Evolutionary conservation across 352 stramenopile genomes (phyloP), one percentile per base, ranked within the genome.

Genomic region (Phytophthora chlamydospora): DNA sequence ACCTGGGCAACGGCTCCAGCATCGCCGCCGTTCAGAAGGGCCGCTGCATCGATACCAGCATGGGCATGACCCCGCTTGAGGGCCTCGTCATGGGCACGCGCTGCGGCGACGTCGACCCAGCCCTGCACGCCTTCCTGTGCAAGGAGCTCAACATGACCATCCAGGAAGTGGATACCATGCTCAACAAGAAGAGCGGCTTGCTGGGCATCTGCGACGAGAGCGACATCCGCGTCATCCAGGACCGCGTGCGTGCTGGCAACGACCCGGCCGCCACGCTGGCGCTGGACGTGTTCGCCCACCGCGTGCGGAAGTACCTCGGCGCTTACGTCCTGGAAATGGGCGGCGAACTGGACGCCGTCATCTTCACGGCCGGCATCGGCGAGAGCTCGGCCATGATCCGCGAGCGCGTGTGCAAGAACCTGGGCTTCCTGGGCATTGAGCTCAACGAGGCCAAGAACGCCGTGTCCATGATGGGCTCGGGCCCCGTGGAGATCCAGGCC

Each of bases 131-230:
- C 19, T 96, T 91, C 57, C 63, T 95, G 35, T 74, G 69, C 29
- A 83, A 84, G 36, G 68, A 92, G 38, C 55, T 91, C 13, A 53
- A 78, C 29, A 88, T 97, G 75, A 81, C 73, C 13, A 80, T 93
- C 48, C 48, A 80, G 38, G 67, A 97, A 11, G 77, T 97, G 10
- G 81, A 96, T 70, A 83, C 71, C 45, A 80, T 96, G 68, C 73
- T 97, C 19, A 97, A 97, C 73, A 97, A 97, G 72, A 76, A 96
- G 76, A 93, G 77, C 39, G 90, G 90, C 0, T 68, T 97, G 13
- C 63, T 89, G 7, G 90, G 87, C 11, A 78, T 97, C 52, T 95
- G 73, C 29, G 84, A 80, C 17, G 85, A 93, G 48, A 89, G 83
- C 48, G 89, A 97, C 61, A 91, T 97, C 52, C 83, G 89, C 56